Evolutionary conservation across 768 basidiomycete genomes (phyloP), one percentile per base, ranked within the genome.

Genomic region (Tricholoma furcatifolium): DNA sequence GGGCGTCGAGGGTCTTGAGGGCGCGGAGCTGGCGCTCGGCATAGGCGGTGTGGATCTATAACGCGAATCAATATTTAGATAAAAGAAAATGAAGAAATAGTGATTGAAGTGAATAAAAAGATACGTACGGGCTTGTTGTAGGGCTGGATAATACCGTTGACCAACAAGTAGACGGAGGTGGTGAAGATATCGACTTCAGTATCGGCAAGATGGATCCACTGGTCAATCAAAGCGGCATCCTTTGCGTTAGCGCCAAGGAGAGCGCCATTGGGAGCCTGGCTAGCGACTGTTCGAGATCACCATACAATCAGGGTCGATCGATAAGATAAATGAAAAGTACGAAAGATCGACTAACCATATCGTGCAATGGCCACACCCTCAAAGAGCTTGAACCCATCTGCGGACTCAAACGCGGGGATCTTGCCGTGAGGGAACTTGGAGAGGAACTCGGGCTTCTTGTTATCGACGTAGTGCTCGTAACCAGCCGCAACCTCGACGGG

Each of bases 311-410:
- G 27, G 40, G 51, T 48, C 48, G 51, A 70, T 68, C 67, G 67
- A 71, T 68, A 62, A 67, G 71, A 63, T 65, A 23, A 50, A 43
- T 35, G 54, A 67, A 70, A 62, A 59, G 58, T 54, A 46, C n/a
- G n/a, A n/a, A 45, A 24, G 27, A 27, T 27, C 27, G 7, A 87
- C 93, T 83, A 73, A 98, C 96, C 62, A 73, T 96, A 94, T 52
- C 84, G 85, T 42, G 92, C 88, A 70, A 98, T 93, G 43, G 92
- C 83, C 47, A 72, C 66, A 50, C 81, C 78, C 76, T 96, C 95
- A 60, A 83, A 81, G 53, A 97, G 74, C 64, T 77, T 80, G 78
- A 92, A 82, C 51, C 93, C 93, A 68, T 92, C 83, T 14, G 74
- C 69, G 42, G 80, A 75, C 68, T 93, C 91, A 50, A 88, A 80